These are phyloP conservation scores for Fusarium fujikuroi DNA, from an alignment of 2,329 filamentous ascomycete species.

Conservation along the genomic window DNA sequence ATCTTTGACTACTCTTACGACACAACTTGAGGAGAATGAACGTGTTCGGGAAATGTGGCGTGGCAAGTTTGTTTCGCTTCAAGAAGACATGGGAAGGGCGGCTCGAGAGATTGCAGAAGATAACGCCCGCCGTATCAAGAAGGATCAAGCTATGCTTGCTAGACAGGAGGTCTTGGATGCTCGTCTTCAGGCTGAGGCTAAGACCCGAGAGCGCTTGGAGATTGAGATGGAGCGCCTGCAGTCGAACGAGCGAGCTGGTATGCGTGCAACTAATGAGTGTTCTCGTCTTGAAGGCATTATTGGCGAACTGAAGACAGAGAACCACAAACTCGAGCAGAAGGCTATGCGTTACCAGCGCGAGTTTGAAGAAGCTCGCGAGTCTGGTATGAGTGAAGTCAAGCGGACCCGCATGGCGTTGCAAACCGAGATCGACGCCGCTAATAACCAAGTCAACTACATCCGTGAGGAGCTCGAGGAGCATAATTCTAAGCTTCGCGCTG, in stretches of 20 bases:
- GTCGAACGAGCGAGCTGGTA: constrained; percentile 70
- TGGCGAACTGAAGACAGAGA: constrained; percentile 71
- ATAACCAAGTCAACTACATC: constrained; percentile 85
- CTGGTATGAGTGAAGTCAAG: constrained; percentile 81
- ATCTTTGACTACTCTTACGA: constrained; percentile 77
- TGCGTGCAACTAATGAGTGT: constrained; percentile 71
- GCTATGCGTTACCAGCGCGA: constrained; percentile 80
- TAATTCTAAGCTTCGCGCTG: constrained; percentile 74
- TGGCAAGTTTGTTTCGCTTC: constrained; percentile 83
- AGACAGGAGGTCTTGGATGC: constrained; percentile 83
- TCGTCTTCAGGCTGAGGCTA: constrained; percentile 78
- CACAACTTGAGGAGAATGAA: constrained; percentile 87
- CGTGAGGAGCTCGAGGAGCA: constrained; percentile 86
- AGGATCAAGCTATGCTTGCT: constrained; percentile 81
- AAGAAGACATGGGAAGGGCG: constrained; percentile 85
- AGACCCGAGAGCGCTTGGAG: constrained; percentile 74
- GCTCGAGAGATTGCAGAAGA: constrained; percentile 85
- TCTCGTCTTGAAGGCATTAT: constrained; percentile 68
- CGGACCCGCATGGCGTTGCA: constrained; percentile 83
- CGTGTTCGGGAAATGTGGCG: constrained; percentile 86
- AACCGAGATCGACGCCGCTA: constrained; percentile 83
- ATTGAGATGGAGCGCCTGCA: constrained; percentile 74
- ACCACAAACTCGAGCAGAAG: constrained; percentile 76
- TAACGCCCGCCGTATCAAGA: constrained; percentile 80
- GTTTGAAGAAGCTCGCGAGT: constrained; percentile 84